Evolutionary conservation across 306 rosid species (phyloP).

Genomic region (barrel medic (Medicago truncatula)): DNA sequence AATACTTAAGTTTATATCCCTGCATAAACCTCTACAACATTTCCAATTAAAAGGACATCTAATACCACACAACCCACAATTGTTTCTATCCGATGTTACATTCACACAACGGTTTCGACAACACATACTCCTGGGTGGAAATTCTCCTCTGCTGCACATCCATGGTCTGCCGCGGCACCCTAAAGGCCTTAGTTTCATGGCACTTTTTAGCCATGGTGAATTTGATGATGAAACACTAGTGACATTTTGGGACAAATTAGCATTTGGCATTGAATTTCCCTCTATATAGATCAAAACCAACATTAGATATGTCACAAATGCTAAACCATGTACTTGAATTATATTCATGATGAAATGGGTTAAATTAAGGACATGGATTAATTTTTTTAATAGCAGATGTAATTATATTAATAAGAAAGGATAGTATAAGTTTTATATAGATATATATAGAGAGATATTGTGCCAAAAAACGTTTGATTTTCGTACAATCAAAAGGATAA

Average conservation of each 20-base stretch:
- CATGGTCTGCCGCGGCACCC: conserved; percentile 54
- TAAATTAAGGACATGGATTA: neutral
- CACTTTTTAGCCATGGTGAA: conserved; percentile 54
- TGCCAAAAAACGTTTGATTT: neutral
- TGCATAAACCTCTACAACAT: conserved; percentile 68
- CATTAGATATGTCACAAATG: conserved; percentile 17
- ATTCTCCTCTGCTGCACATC: conserved; percentile 47
- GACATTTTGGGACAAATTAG: conserved; percentile 20
- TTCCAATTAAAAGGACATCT: conserved; percentile 56
- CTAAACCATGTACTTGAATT: conserved; percentile 12
- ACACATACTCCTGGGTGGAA: conserved; percentile 42
- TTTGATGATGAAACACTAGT: conserved; percentile 10
- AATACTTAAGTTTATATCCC: conserved; percentile 43
- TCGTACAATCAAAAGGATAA: too few relatives aligned
- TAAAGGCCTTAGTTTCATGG: neutral
- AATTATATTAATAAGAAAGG: neutral
- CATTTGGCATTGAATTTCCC: neutral
- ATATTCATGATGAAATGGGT: conserved; percentile 21
- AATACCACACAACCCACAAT: conserved; percentile 63
- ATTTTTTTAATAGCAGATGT: too few relatives aligned
- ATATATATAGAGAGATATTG: neutral
- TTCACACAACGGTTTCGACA: conserved; percentile 67
- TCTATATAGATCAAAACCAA: neutral
- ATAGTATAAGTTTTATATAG: neutral
- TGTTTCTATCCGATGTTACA: conserved; percentile 48